These are phyloP conservation scores for Cephalotrichum gorgonifer DNA, from an alignment of 2,329 filamentous ascomycete genomes.

Conservation along the genomic window DNA sequence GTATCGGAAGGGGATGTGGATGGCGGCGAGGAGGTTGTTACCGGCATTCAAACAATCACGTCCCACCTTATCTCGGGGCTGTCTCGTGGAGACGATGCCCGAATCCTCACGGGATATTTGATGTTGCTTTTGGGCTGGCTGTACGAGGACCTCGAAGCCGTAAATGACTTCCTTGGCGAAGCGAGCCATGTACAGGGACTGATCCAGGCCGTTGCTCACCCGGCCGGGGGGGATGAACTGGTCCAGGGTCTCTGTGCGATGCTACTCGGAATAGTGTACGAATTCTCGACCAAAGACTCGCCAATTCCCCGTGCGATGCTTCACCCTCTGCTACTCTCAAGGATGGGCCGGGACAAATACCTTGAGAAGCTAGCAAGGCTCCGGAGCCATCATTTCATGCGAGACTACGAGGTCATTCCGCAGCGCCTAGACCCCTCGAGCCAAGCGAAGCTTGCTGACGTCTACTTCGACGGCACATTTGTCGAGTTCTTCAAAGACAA, in stretches of 20 bases:
- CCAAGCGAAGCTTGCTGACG: conserved; percentile 53
- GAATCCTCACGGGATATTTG: conserved; percentile 73
- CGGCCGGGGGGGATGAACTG: conserved; percentile 46
- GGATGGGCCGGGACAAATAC: conserved; percentile 78
- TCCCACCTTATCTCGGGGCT: conserved; percentile 77
- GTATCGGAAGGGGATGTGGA: conserved; percentile 84
- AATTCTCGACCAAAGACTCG: conserved; percentile 96
- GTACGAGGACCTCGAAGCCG: conserved; percentile 82
- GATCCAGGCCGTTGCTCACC: conserved; percentile 60
- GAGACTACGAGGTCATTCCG: conserved; percentile 81
- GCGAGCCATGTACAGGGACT: conserved; percentile 86
- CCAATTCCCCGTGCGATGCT: conserved; percentile 74
- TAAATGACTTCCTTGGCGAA: conserved; percentile 87
- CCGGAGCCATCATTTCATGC: conserved; percentile 65
- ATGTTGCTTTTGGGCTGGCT: conserved; percentile 86
- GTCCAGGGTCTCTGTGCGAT: conserved; percentile 76
- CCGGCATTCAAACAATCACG: conserved; percentile 79
- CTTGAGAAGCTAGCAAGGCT: conserved; percentile 71
- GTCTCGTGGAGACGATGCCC: conserved; percentile 64
- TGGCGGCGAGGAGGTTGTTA: conserved; percentile 88
- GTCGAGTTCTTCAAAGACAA: conserved; percentile 95
- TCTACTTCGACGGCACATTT: conserved; percentile 78
- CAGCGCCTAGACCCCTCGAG: conserved; percentile 48
- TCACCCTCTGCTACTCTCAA: conserved; percentile 65
- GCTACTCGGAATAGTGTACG: conserved; percentile 80